Evolutionary conservation across 2,329 filamentous ascomycete genomes (phyloP).

Genomic region (Phaeosphaeriaceae sp.): DNA sequence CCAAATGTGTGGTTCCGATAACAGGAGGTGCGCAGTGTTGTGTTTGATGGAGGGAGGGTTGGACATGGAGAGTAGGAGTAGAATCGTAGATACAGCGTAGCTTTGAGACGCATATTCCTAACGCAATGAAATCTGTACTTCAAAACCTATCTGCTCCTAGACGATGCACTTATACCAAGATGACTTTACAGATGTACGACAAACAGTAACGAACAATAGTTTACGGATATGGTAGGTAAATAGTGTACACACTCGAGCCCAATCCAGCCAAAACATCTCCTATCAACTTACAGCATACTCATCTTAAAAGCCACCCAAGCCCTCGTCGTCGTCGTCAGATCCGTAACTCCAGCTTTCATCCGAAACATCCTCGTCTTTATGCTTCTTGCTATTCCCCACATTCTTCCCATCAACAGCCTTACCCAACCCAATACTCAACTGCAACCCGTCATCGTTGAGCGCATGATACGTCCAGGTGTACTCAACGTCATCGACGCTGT

Average conservation of each 20-base stretch:
- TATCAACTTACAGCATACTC: no score
- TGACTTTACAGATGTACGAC: no score
- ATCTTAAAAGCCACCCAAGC: not conserved
- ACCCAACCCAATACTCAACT: constrained; percentile 39
- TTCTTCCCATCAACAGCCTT: constrained; percentile 14
- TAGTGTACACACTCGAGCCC: not conserved
- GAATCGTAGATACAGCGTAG: not conserved
- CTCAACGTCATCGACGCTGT: constrained; percentile 34
- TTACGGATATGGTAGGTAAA: not conserved
- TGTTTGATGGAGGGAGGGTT: not conserved
- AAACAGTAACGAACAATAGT: no score
- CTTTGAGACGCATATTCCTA: constrained; percentile 1
- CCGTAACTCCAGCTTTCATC: not conserved
- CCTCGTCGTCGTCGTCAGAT: not conserved
- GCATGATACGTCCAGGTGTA: constrained; percentile 37
- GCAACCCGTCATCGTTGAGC: constrained; percentile 23
- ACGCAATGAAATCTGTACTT: not conserved
- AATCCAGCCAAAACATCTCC: no score
- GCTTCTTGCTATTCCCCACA: constrained; percentile 21
- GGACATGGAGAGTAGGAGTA: not conserved
- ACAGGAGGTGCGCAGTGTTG: not conserved
- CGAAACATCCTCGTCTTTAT: not conserved
- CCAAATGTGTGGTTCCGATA: not conserved
- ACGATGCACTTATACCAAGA: not conserved
- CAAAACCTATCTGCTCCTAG: not conserved